Percentiles rank a stretch among this genome's conserved stretches.
Evolutionary conservation across 441 rosid genomes (phyloP).

Genomic region (Manihot esculenta): DNA sequence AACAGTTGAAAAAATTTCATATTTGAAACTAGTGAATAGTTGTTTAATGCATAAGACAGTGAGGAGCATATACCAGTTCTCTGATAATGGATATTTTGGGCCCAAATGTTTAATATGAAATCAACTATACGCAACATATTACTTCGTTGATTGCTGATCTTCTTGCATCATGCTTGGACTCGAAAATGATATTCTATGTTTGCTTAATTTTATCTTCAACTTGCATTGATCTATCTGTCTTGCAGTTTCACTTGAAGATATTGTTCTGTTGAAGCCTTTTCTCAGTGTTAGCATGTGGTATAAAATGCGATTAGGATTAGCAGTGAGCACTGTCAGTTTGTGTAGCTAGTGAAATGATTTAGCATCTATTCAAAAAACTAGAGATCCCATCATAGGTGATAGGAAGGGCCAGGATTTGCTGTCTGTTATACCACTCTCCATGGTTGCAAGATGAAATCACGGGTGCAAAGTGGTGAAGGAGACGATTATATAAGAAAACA

Average conservation of each 20-base stretch:
- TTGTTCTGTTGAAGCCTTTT: background rate
- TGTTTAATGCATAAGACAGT: background rate
- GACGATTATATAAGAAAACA: background rate
- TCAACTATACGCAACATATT: background rate
- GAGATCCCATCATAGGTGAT: background rate
- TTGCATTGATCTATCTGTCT: background rate
- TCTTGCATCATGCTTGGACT: background rate
- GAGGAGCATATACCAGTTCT: background rate
- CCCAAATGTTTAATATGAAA: background rate
- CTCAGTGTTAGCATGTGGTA: background rate
- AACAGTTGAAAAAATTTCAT: background rate
- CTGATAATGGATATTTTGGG: background rate
- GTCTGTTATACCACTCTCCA: too few relatives aligned
- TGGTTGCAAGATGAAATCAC: background rate
- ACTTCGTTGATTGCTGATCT: background rate
- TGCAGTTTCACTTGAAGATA: background rate
- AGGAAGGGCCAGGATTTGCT: too few relatives aligned
- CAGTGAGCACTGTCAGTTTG: background rate
- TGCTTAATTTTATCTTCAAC: background rate
- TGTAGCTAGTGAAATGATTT: background rate
- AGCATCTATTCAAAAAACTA: background rate
- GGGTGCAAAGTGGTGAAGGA: background rate
- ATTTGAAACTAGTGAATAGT: background rate
- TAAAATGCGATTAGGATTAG: background rate
- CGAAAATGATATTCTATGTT: background rate